A percentile compares a stretch with the other conserved stretches of the same genome.
phyloP scores from a whole-genome alignment of 306 rosid species.

The Geum urbanum region DNA sequence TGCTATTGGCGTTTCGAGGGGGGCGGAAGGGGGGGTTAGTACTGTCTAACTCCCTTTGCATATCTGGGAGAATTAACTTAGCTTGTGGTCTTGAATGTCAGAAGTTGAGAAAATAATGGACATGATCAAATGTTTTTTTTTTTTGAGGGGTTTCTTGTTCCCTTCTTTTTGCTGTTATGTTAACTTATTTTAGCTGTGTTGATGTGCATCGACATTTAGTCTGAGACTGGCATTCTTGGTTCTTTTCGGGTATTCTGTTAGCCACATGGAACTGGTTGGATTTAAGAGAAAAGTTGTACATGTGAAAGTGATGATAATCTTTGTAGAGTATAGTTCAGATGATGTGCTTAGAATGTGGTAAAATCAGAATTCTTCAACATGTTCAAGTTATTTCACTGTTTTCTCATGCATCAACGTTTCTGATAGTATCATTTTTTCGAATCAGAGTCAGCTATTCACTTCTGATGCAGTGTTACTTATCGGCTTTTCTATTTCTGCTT shows the following conservation, averaged over 20 bases:
- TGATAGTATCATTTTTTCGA: not conserved
- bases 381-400: not conserved
- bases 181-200: not conserved
- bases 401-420: not conserved
- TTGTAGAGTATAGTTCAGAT: not conserved
- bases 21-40: too few species aligned
- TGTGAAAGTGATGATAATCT: not conserved
- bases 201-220: not conserved
- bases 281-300: not conserved
- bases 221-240: conserved; percentile 9
- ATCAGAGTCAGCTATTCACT: not conserved
- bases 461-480: not conserved
- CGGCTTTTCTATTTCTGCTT: not conserved
- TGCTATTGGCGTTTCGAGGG: not conserved
- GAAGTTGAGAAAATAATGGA: not conserved
- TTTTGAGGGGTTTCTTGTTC: not conserved
- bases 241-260: conserved; percentile 18
- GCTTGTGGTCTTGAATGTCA: not conserved
- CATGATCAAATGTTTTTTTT: not conserved
- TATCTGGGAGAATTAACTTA: not conserved
- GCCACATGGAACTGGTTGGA: not conserved
- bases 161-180: not conserved
- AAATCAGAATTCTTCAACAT: not conserved
- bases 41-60: not conserved
- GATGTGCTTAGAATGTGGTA: not conserved